Evolutionary conservation across 73 alveolate species (phyloP).

Genomic region (Tetrahymena malaccensis): DNA sequence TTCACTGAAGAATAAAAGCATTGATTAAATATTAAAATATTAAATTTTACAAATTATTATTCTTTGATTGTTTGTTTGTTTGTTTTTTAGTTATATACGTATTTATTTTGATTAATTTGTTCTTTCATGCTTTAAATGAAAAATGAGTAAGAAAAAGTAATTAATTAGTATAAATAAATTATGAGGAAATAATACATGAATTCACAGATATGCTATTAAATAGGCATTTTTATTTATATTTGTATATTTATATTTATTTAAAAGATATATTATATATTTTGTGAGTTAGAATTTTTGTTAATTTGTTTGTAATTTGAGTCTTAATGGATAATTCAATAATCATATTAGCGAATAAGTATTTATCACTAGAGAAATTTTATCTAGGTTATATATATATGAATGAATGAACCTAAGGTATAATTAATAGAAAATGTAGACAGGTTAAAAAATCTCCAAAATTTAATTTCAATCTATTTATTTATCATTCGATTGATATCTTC

Average conservation of each 20-base stretch:
- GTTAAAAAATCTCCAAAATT: not conserved
- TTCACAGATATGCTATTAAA: not conserved
- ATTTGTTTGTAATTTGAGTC: not conserved
- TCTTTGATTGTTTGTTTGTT: too few relatives aligned
- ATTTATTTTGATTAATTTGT: too few relatives aligned
- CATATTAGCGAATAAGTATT: not conserved
- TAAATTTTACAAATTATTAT: too few relatives aligned
- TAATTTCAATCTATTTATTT: not conserved
- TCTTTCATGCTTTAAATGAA: not conserved
- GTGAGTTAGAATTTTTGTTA: not conserved
- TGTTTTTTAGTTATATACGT: too few relatives aligned
- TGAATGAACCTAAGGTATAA: not conserved
- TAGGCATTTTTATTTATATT: not conserved
- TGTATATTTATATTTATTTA: not conserved
- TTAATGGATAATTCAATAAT: too few relatives aligned
- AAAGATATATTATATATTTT: too few relatives aligned
- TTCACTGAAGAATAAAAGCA: too few relatives aligned
- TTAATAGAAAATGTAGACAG: not conserved
- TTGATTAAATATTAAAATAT: too few relatives aligned
- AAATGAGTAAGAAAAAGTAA: not conserved
- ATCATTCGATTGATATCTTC: too few relatives aligned
- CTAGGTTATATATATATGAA: not conserved
- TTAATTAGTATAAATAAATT: not conserved
- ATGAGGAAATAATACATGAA: not conserved
- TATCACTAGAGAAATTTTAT: not conserved